Conservation (phyloP, 2,329 filamentous ascomycete species). For the Atkinsonella hypoxylon region DNA sequence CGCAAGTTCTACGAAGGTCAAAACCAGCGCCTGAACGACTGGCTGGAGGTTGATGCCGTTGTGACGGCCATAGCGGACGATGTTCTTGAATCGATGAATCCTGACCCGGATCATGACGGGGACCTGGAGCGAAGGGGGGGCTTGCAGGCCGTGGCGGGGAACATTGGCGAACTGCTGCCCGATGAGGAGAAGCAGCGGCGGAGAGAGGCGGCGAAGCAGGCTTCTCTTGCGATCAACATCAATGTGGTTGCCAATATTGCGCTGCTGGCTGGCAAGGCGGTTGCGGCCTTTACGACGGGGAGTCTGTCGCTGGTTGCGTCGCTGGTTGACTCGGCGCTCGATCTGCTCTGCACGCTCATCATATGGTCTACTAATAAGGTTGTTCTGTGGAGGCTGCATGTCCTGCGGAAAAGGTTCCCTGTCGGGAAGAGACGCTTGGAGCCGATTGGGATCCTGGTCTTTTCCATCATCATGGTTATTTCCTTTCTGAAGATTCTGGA, state of each 20-base stretch:
- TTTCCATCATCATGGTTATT: constrained; percentile 73
- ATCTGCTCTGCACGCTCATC: constrained; percentile 67
- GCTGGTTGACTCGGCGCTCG: constrained; percentile 64
- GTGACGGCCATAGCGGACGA: constrained; percentile 22
- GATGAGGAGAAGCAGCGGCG: constrained; percentile 19
- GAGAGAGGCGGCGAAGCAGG: constrained; percentile 12
- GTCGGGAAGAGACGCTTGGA: constrained; percentile 59
- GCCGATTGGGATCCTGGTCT: constrained; percentile 65
- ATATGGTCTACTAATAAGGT: constrained; percentile 66
- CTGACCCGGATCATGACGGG: constrained; percentile 22
- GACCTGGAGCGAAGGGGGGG: constrained; percentile 19
- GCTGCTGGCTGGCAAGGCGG: constrained; percentile 60
- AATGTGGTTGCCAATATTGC: constrained; percentile 67
- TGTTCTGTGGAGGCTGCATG: constrained; percentile 43
- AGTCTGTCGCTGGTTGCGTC: constrained; percentile 67
- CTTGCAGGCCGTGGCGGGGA: constrained; percentile 18
- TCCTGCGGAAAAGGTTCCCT: constrained; percentile 53
- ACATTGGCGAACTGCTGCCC: constrained; percentile 19
- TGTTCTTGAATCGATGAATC: constrained; percentile 23
- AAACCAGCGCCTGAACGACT: constrained; percentile 21
- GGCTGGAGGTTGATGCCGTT: constrained; percentile 22
- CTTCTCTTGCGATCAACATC: constrained; percentile 60
- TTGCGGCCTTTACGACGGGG: constrained; percentile 66
- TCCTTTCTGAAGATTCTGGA: constrained; percentile 66
- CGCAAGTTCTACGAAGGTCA: constrained; percentile 18